These are phyloP conservation scores for Triticum dicoccoides DNA, from an alignment of 176 grass and related monocot genomes.

Conservation along the genomic window DNA sequence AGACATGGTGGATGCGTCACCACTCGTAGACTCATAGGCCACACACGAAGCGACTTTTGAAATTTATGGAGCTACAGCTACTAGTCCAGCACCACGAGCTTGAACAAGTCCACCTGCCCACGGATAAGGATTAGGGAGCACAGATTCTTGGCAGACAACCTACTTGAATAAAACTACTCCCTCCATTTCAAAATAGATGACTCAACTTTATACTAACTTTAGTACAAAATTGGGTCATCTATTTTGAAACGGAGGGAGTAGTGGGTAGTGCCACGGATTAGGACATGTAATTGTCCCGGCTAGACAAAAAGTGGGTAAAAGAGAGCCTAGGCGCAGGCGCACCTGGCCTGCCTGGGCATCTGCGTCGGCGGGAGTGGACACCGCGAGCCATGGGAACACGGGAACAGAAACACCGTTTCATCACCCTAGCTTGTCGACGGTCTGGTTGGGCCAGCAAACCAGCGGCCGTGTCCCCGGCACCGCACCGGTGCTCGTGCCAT, in stretches of 20 bases:
- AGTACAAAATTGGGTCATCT: too few relatives aligned
- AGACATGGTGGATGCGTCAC: neutral
- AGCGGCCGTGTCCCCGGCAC: slow-evolving; percentile 23
- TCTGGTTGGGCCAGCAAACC: slow-evolving; percentile 14
- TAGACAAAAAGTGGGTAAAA: neutral
- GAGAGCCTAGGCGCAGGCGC: neutral
- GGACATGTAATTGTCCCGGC: neutral
- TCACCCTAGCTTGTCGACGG: slow-evolving; percentile 23
- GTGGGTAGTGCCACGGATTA: neutral
- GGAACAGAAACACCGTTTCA: neutral
- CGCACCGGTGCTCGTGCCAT: slow-evolving; percentile 22
- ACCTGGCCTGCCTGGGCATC: neutral
- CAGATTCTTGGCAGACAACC: neutral
- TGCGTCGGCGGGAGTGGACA: neutral
- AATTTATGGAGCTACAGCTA: neutral
- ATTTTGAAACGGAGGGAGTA: too few relatives aligned
- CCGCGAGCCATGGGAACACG: neutral
- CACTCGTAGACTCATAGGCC: neutral
- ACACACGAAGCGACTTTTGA: neutral
- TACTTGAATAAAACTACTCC: neutral
- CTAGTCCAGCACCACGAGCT: neutral
- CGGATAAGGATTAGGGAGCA: slow-evolving; percentile 40
- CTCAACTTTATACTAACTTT: too few relatives aligned
- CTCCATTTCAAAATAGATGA: too few relatives aligned
- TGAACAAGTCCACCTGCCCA: neutral